Conservation (phyloP, 352 stramenopile genomes). For the Pelagophyceae sp. region DNA sequence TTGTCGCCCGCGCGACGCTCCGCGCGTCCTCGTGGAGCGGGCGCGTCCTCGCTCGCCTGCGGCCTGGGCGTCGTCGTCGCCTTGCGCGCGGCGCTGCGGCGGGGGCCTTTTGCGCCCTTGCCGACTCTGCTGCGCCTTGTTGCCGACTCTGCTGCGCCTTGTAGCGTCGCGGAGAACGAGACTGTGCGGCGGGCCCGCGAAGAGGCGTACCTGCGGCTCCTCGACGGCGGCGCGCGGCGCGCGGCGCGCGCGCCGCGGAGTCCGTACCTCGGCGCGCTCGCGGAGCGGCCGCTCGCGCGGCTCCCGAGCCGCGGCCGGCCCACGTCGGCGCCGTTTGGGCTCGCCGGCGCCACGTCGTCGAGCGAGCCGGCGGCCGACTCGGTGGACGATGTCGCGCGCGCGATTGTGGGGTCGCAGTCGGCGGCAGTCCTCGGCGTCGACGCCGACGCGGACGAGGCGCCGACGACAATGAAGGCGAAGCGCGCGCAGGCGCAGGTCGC, state of each 20-base stretch:
- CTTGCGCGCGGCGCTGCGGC: too few relatives aligned
- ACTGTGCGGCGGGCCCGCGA: not conserved
- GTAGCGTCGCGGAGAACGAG: not conserved
- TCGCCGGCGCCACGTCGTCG: too few relatives aligned
- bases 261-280: not conserved
- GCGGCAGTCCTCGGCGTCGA: not conserved
- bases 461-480: not conserved
- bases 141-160: too few relatives aligned
- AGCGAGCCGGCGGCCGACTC: not conserved
- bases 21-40: too few relatives aligned
- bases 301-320: not conserved
- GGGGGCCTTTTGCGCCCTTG: too few relatives aligned
- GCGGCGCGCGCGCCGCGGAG: not conserved
- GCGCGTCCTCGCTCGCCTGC: too few relatives aligned
- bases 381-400: not conserved
- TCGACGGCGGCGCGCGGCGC: not conserved
- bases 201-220: not conserved
- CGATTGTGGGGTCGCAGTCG: not conserved
- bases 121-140: too few relatives aligned
- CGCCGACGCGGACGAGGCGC: not conserved
- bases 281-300: not conserved
- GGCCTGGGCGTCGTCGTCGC: too few relatives aligned
- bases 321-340: not conserved
- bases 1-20: too few relatives aligned
- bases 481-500: not conserved